phyloP scores from a whole-genome alignment of 2,329 filamentous ascomycete species.

The Exophiala lecanii-corni region DNA sequence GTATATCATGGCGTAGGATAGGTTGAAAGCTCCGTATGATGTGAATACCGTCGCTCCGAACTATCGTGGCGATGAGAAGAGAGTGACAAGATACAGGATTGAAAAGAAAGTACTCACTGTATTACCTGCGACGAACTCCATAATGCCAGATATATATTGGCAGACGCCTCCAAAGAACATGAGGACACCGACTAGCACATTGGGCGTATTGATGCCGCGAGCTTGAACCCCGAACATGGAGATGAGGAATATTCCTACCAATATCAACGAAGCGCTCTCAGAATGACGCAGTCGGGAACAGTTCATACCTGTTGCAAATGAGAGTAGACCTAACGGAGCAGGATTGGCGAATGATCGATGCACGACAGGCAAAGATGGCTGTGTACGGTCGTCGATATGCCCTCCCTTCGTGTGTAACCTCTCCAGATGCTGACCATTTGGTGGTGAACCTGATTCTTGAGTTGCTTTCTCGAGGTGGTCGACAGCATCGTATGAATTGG shows the following conservation, averaged over 20 bases:
- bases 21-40: conserved; percentile 39
- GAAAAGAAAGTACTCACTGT: conserved; percentile 24
- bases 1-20: conserved; percentile 38
- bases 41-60: conserved; percentile 38
- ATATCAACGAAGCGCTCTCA: too few species aligned
- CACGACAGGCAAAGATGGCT: conserved; percentile 28
- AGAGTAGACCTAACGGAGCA: conserved; percentile 34
- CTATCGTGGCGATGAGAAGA: too few species aligned
- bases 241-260: conserved; percentile 26
- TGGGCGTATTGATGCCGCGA: conserved; percentile 26
- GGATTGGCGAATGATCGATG: conserved; percentile 31
- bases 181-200: conserved; percentile 33
- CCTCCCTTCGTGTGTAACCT: conserved; percentile 10
- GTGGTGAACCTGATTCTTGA: neutral
- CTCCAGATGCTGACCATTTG: conserved; percentile 2
- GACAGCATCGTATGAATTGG: conserved; percentile 5
- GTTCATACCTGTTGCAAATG: conserved; percentile 33
- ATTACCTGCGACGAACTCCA: conserved; percentile 27
- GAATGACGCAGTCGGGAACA: too few species aligned
- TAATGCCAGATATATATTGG: conserved; percentile 29
- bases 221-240: conserved; percentile 26
- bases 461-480: conserved; percentile 11
- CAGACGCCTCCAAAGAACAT: conserved; percentile 37
- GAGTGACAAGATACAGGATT: too few species aligned
- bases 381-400: conserved; percentile 15